These are phyloP conservation scores for Stentor coeruleus DNA, from an alignment of 73 alveolate genomes.

Conservation along the genomic window DNA sequence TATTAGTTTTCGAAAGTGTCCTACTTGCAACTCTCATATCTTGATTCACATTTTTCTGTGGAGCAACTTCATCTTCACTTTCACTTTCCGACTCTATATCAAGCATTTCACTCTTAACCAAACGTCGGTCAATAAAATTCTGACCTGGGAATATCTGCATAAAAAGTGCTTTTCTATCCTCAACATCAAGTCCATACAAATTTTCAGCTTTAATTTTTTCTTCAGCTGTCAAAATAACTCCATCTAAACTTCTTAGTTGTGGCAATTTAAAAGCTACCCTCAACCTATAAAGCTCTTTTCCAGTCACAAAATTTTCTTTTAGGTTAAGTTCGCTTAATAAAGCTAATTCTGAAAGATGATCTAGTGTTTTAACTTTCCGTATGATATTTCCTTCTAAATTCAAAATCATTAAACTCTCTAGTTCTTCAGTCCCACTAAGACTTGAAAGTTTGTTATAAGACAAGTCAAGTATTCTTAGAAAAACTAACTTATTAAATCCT, in stretches of 20 bases:
- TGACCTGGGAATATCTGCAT: conserved; percentile 78
- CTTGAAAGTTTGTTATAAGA: conserved; percentile 81
- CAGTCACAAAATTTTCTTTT: background rate
- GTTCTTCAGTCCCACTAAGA: conserved; percentile 70
- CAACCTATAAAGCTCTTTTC: conserved; percentile 19
- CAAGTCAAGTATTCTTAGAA: conserved; percentile 80
- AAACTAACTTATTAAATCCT: conserved; percentile 74
- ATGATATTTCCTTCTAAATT: background rate
- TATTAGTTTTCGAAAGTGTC: background rate
- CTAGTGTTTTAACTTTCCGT: background rate
- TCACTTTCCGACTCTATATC: conserved; percentile 94
- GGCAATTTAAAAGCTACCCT: conserved; percentile 81
- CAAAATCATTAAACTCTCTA: conserved; percentile 26
- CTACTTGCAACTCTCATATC: conserved; percentile 30
- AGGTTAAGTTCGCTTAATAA: conserved; percentile 23
- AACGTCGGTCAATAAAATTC: conserved; percentile 89
- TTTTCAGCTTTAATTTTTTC: conserved; percentile 94
- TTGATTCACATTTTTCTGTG: background rate
- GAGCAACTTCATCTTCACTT: conserved; percentile 46
- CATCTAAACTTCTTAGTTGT: conserved; percentile 84
- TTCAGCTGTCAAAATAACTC: conserved; percentile 72
- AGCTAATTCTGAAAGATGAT: conserved; percentile 17
- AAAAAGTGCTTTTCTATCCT: conserved; percentile 80
- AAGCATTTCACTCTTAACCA: conserved; percentile 71
- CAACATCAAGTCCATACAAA: conserved; percentile 86